These are phyloP conservation scores for Quercus phellos DNA, from an alignment of 331 rosid genomes.

Conservation along the genomic window DNA sequence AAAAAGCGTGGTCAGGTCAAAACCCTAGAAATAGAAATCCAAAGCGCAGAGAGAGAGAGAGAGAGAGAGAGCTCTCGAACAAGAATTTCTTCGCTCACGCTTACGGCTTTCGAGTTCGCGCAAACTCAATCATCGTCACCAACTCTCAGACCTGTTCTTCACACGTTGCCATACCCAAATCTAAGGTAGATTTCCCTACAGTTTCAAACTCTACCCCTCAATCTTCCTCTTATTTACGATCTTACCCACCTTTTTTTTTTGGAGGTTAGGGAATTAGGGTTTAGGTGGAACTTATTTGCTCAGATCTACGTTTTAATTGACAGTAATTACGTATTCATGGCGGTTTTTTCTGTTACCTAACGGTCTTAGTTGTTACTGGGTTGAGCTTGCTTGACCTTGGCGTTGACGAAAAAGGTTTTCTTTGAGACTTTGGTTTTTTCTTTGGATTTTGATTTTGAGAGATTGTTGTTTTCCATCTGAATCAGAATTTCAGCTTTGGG, in stretches of 20 bases:
- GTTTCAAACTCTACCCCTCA: too few species aligned
- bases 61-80: not conserved
- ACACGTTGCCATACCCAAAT: not conserved
- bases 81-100: not conserved
- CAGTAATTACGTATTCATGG: not conserved
- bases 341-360: not conserved
- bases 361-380: slow-evolving; percentile 4
- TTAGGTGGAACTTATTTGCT: not conserved
- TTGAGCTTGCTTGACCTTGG: not conserved
- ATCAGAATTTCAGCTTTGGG: too few species aligned
- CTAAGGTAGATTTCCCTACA: not conserved
- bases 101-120: not conserved
- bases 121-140: not conserved
- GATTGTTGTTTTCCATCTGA: not conserved
- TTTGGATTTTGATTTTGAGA: not conserved
- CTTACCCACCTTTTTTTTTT: not conserved
- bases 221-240: not conserved
- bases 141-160: not conserved
- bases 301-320: slow-evolving; percentile 1
- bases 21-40: slow-evolving; percentile 32
- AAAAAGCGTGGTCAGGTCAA: slow-evolving; percentile 11
- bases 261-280: not conserved
- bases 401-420: not conserved
- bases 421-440: too few species aligned
- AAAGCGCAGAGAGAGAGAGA: not conserved